These are phyloP conservation scores for Potentilla sterilis DNA, from an alignment of 306 rosid genomes.

Conservation along the genomic window DNA sequence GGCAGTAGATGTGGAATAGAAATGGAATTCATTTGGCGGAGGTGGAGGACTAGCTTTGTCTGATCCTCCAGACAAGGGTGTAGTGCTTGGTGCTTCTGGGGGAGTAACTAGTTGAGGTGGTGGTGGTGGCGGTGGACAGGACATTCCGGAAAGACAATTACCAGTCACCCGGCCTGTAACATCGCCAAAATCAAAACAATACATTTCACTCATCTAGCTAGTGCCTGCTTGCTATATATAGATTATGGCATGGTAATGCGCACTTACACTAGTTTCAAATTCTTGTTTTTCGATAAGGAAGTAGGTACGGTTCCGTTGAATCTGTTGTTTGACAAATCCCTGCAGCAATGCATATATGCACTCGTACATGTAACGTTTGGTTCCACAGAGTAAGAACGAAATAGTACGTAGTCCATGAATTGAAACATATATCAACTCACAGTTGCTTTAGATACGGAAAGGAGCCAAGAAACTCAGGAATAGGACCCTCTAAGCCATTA, in stretches of 20 bases:
- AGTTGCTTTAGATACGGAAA: slow-evolving; percentile 31
- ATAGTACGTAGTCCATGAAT: not conserved
- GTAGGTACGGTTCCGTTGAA: slow-evolving; percentile 25
- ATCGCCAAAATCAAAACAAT: not conserved
- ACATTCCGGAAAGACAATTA: slow-evolving; percentile 21
- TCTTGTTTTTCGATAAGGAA: slow-evolving; percentile 4
- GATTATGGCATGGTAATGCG: too few relatives aligned
- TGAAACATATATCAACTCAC: slow-evolving; percentile 10
- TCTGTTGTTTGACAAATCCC: slow-evolving; percentile 20
- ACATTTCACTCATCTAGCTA: not conserved
- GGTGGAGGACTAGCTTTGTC: not conserved
- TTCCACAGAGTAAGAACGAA: not conserved
- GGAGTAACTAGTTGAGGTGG: not conserved
- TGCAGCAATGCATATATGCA: not conserved
- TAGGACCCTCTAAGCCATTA: slow-evolving; percentile 32
- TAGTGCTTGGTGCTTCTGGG: not conserved
- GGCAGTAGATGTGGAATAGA: not conserved
- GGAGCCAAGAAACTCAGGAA: slow-evolving; percentile 45
- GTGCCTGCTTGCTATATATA: too few relatives aligned
- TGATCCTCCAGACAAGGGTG: not conserved
- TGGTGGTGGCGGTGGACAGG: slow-evolving; percentile 21
- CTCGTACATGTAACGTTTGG: too few relatives aligned
- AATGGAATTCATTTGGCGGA: not conserved
- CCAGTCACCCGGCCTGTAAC: not conserved
- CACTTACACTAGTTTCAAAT: slow-evolving; percentile 13